Conservation (phyloP, 2,329 filamentous ascomycete species). For the Lomentospora prolificans region DNA sequence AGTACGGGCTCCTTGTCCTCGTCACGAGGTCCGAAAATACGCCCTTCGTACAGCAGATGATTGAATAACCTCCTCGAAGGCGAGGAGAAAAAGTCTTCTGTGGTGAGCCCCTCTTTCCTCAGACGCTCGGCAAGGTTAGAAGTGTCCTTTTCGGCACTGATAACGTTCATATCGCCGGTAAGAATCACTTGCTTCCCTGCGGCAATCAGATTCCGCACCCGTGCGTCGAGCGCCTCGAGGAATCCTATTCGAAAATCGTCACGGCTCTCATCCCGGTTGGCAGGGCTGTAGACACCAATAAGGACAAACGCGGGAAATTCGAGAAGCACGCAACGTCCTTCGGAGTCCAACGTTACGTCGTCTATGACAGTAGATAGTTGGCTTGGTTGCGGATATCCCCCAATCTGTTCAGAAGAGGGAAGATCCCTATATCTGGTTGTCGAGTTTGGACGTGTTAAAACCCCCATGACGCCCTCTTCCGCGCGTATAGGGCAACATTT, state of each 20-base stretch:
- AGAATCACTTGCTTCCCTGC: constrained; percentile 79
- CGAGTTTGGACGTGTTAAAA: constrained; percentile 60
- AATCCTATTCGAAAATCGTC: constrained; percentile 77
- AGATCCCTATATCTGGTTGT: constrained; percentile 64
- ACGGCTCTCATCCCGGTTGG: constrained; percentile 73
- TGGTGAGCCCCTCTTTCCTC: constrained; percentile 56
- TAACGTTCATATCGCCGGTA: constrained; percentile 82
- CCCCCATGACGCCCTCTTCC: constrained; percentile 86
- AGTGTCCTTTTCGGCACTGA: constrained; percentile 59
- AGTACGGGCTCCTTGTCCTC: constrained; percentile 64
- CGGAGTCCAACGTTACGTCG: constrained; percentile 67
- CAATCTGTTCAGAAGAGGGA: constrained; percentile 65
- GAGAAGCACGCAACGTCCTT: constrained; percentile 82
- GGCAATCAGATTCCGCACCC: constrained; percentile 72
- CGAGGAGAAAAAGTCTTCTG: constrained; percentile 61
- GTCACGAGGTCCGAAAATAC: constrained; percentile 56
- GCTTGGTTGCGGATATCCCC: constrained; percentile 67
- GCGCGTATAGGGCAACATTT: constrained; percentile 79
- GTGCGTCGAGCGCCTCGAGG: constrained; percentile 66
- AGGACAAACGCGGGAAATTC: constrained; percentile 95
- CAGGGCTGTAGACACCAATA: constrained; percentile 85
- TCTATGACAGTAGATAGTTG: constrained; percentile 60
- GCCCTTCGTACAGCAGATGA: constrained; percentile 67
- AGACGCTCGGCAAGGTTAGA: constrained; percentile 65
- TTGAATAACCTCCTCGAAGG: constrained; percentile 75